A percentile compares a stretch with the other conserved stretches of the same genome.
Evolutionary conservation across 495 filamentous ascomycete genomes (phyloP).

Genomic region (Bathelium albidoporum): DNA sequence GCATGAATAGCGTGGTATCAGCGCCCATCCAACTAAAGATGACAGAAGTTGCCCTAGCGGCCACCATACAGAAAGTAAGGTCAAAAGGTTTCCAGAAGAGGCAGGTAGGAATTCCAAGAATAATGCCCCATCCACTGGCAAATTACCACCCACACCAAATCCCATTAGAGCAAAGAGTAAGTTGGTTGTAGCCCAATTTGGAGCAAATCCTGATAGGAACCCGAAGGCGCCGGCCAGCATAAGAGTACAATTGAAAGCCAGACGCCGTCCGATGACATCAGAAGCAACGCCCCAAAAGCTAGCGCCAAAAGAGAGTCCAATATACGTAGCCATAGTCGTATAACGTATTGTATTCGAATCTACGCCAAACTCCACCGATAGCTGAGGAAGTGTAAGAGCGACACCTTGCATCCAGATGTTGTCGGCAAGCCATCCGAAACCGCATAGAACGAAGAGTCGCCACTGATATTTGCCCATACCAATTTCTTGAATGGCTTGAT

Average conservation of each 20-base stretch:
- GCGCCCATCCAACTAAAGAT: conserved; percentile 44
- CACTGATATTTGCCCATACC: conserved; percentile 25
- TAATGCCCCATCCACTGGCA: conserved; percentile 41
- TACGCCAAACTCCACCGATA: conserved; percentile 46
- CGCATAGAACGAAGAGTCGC: conserved; percentile 20
- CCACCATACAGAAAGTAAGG: conserved; percentile 52
- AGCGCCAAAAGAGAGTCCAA: conserved; percentile 48
- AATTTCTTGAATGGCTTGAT: conserved; percentile 23
- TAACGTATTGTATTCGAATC: conserved; percentile 39
- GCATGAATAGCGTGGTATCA: conserved; percentile 45
- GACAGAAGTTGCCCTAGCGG: conserved; percentile 47
- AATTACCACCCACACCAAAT: conserved; percentile 50
- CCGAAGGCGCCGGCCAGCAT: conserved; percentile 39
- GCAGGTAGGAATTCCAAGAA: conserved; percentile 52
- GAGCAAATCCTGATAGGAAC: conserved; percentile 41
- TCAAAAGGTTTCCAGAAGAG: conserved; percentile 43
- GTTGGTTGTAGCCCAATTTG: conserved; percentile 42
- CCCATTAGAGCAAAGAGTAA: conserved; percentile 43
- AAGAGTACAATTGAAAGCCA: conserved; percentile 50
- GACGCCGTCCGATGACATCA: conserved; percentile 47
- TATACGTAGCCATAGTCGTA: conserved; percentile 45
- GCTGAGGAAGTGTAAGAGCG: conserved; percentile 43
- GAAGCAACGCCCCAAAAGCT: conserved; percentile 49
- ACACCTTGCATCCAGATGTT: conserved; percentile 35
- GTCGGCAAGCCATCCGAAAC: conserved; percentile 24